A percentile compares a stretch with the other conserved stretches of the same genome.
Conservation (phyloP, 2,329 filamentous ascomycete species). For the Pseudogymnoascus sp. region DNA sequence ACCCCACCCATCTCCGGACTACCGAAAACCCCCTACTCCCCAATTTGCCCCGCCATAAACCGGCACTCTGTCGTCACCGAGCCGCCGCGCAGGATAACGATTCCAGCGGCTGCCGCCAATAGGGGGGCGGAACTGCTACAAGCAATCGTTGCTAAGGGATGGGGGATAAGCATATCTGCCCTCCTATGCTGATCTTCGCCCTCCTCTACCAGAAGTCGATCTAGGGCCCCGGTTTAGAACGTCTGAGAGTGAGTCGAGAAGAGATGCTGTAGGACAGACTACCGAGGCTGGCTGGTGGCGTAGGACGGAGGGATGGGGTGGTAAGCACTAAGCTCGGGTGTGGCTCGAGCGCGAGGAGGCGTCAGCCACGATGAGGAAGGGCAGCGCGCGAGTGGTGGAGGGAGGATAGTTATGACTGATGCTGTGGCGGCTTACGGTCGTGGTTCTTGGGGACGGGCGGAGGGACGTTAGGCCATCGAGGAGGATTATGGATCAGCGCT, state of each 20-base stretch:
- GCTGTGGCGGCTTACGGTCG: background rate
- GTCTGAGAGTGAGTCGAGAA: background rate
- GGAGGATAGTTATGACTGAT: background rate
- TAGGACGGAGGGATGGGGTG: background rate
- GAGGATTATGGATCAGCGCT: background rate
- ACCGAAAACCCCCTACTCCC: background rate
- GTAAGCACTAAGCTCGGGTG: background rate
- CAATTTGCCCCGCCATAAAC: background rate
- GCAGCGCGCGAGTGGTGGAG: background rate
- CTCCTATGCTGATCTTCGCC: background rate
- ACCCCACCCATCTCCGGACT: background rate
- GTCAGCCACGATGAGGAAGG: background rate
- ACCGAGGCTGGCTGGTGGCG: background rate
- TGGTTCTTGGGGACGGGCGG: background rate
- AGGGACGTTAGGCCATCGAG: background rate
- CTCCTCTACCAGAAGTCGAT: background rate
- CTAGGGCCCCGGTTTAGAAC: background rate
- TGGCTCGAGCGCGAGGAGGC: background rate
- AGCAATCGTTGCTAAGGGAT: background rate
- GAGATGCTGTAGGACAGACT: background rate
- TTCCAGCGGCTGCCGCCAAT: background rate
- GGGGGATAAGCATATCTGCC: conserved; percentile 2
- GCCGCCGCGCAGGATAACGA: background rate
- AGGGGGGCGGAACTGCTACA: background rate
- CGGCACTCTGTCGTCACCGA: background rate